Percentiles rank a stretch among this genome's conserved stretches.
Conservation (phyloP, 257 asterid species). For the Ilex asprella region DNA sequence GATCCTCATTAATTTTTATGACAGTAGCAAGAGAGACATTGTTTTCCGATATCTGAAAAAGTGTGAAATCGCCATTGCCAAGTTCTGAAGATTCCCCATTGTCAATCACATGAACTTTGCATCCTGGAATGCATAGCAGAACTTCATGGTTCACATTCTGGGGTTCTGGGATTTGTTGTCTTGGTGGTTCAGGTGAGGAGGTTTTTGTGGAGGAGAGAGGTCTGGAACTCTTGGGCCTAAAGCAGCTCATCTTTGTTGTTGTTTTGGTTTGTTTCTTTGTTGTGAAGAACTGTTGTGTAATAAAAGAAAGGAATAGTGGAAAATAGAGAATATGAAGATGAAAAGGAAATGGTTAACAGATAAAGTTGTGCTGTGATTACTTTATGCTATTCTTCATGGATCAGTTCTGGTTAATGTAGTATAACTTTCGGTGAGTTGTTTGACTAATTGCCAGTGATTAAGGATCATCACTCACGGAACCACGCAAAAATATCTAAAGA, state of each 20-base stretch:
- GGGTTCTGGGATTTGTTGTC: constrained; percentile 26
- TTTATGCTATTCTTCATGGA: constrained; percentile 47
- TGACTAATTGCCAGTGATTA: no score
- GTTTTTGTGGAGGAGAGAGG: constrained; percentile 11
- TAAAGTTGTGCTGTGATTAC: constrained; percentile 23
- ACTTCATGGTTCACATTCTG: constrained; percentile 41
- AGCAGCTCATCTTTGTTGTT: constrained; percentile 42
- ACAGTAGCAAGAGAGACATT: constrained; percentile 50
- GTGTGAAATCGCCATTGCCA: constrained; percentile 48
- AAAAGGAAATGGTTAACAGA: constrained; percentile 9
- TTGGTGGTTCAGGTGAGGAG: constrained; percentile 6
- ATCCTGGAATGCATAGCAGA: constrained; percentile 41
- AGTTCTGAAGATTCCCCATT: constrained; percentile 60
- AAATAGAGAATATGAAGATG: constrained; percentile 9
- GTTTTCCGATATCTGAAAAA: constrained; percentile 39
- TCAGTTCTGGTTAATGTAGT: constrained; percentile 23
- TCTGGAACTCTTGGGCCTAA: constrained; percentile 38
- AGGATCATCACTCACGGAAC: no score
- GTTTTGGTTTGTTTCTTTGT: neutral
- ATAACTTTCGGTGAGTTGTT: constrained; percentile 40
- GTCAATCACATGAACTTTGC: constrained; percentile 65
- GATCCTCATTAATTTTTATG: constrained; percentile 57
- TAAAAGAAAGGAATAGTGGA: neutral
- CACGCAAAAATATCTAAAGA: no score
- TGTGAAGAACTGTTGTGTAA: neutral